Base-by-base conservation (phyloP, 768 basidiomycete species). In the Calocera viscosa region DNA sequence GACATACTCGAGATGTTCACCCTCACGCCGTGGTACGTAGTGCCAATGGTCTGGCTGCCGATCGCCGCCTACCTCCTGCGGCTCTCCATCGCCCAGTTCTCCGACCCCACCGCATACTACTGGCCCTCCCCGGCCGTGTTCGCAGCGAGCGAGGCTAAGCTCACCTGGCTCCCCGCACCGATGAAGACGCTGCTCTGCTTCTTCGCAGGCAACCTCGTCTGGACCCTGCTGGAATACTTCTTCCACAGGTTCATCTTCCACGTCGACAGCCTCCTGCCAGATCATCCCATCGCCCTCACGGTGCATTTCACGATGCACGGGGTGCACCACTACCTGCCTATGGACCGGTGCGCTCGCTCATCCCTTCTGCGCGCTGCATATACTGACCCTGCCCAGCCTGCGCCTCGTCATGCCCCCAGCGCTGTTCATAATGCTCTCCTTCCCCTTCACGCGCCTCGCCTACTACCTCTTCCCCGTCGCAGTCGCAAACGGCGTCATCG, bases 161-260 rank as follows among this genome's bases (percentile, higher is more conserved):
- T 86, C 19, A 72, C 77, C 39, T 68, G 79, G 19, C 77, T 89
- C 49, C 82, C 90, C 12, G 82, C 85, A 1, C 77, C 86, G 67
- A 70, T 76, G 11, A 85, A 88, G 71, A 81, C 86, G 0, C 65
- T 82, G 22, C 69, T 78, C 0, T 95, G 86, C 76, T 97, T 94
- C 81, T 75, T 92, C 68, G 64, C 85, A 43, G 96, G 96, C 3
- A 94, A 91, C 75, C 34, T 96, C 64, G 80, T 95, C 66, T 99
- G 95, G 95, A 98, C 96, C 0, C 75, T 96, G 67, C 77, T 96
- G 75, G 96, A 98, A 77, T 99, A 98, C 75, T 78, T 81, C 14
- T 78, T 99, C 72, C 96, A 99, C 77, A 88, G 96, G 43, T 97
- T 97, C 84, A 78, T 99, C 64, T 99, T 99, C 85, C 96, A 99